A percentile compares a stretch with the other conserved stretches of the same genome.
Evolutionary conservation across 208 protist genomes (phyloP).

Genomic region (Trypanosomatidae sp.): DNA sequence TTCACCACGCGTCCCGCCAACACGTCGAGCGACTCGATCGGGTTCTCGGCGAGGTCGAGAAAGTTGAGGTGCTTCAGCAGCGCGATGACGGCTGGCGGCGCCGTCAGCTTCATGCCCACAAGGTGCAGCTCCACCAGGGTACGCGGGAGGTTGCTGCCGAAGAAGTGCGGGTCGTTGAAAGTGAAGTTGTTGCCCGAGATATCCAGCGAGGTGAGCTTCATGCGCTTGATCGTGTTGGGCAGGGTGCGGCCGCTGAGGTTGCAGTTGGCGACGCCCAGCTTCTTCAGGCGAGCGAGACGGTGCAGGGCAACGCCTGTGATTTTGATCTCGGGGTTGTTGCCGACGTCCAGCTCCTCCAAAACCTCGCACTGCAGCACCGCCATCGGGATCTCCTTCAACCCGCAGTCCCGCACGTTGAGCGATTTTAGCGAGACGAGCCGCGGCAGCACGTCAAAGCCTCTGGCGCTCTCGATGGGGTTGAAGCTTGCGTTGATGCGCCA

Average conservation of each 20-base stretch:
- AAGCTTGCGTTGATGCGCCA: slow-evolving; percentile 60
- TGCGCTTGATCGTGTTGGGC: slow-evolving; percentile 49
- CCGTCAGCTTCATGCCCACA: slow-evolving; percentile 48
- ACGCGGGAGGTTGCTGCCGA: slow-evolving; percentile 49
- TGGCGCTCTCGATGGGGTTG: slow-evolving; percentile 55
- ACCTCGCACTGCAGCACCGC: slow-evolving; percentile 45
- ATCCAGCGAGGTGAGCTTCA: slow-evolving; percentile 62
- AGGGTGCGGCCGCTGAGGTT: slow-evolving; percentile 54
- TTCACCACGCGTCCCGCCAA: slow-evolving; percentile 74
- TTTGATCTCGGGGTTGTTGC: slow-evolving; percentile 63
- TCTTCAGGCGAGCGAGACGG: slow-evolving; percentile 36
- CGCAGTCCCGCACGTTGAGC: slow-evolving; percentile 59
- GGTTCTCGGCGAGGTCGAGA: slow-evolving; percentile 79
- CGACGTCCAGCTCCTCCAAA: slow-evolving; percentile 71
- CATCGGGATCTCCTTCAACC: slow-evolving; percentile 42
- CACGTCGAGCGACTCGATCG: slow-evolving; percentile 82
- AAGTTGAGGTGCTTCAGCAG: slow-evolving; percentile 52
- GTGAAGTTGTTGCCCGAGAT: slow-evolving; percentile 76
- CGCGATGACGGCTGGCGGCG: slow-evolving; percentile 67
- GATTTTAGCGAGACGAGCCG: slow-evolving; percentile 44
- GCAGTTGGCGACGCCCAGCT: slow-evolving; percentile 71
- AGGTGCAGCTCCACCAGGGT: slow-evolving; percentile 78
- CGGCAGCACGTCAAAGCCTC: slow-evolving; percentile 53
- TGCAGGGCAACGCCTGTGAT: slow-evolving; percentile 47
- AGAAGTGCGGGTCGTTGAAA: slow-evolving; percentile 74